Percentiles rank a stretch among this genome's conserved stretches.
These are phyloP conservation scores for Termitomyces sp. DNA, from an alignment of 768 basidiomycete species.

Conservation along the genomic window DNA sequence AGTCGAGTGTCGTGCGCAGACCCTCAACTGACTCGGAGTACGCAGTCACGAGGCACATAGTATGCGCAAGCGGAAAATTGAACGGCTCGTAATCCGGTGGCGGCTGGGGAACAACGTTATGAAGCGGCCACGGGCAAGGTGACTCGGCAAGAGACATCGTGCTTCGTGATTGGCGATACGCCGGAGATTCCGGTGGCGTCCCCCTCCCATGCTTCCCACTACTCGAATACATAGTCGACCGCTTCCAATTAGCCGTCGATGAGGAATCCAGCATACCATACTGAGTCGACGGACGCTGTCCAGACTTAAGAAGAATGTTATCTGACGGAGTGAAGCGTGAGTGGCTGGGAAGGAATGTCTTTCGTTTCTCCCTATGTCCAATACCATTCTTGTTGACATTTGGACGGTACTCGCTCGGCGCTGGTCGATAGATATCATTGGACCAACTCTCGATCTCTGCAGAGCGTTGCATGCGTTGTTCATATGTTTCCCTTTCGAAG, in stretches of 20 bases:
- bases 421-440: slow-evolving; percentile 90
- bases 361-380: slow-evolving; percentile 49
- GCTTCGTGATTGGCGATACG: slow-evolving; percentile 70
- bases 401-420: slow-evolving; percentile 86
- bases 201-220: slow-evolving; percentile 45
- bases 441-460: slow-evolving; percentile 96
- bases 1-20: slow-evolving; percentile 95
- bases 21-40: slow-evolving; percentile 98
- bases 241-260: slow-evolving; percentile 49
- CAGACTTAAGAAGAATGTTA: slow-evolving; percentile 41
- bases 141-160: slow-evolving; percentile 73
- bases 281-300: slow-evolving; percentile 54
- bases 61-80: slow-evolving; percentile 90
- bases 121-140: slow-evolving; percentile 89
- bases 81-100: slow-evolving; percentile 90
- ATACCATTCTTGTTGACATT: slow-evolving; percentile 77
- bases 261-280: slow-evolving; percentile 64
- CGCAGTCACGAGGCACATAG: slow-evolving; percentile 95
- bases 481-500: slow-evolving; percentile 89
- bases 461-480: slow-evolving; percentile 84
- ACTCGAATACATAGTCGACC: slow-evolving; percentile 47
- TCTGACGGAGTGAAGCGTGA: slow-evolving; percentile 78
- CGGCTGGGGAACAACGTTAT: slow-evolving; percentile 90
- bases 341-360: slow-evolving; percentile 58
- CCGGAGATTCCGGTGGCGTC: slow-evolving; percentile 71